These are phyloP conservation scores for Cladosporium sp. DNA, from an alignment of 2,329 filamentous ascomycete genomes.

Conservation along the genomic window DNA sequence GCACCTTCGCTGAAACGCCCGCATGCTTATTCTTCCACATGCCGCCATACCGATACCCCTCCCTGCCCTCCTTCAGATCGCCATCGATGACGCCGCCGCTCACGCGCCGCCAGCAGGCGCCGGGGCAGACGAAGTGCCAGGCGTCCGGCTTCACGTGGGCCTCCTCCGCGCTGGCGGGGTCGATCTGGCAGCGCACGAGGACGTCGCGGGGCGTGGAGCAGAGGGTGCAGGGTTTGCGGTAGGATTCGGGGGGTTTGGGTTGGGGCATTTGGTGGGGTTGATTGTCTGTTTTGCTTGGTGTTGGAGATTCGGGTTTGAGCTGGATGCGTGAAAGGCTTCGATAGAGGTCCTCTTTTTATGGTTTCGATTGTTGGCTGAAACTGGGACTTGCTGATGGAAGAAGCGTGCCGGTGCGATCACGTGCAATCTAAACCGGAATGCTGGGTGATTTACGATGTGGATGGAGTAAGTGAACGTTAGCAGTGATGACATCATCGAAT, in stretches of 20 bases:
- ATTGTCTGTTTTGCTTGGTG: neutral
- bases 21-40: slow-evolving; percentile 31
- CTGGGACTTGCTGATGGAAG: no score
- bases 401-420: no score
- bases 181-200: slow-evolving; percentile 40
- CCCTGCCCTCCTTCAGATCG: slow-evolving; percentile 26
- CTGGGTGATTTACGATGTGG: no score
- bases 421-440: no score
- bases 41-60: slow-evolving; percentile 32
- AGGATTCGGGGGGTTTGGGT: slow-evolving; percentile 3
- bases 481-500: no score
- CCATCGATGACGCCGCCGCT: slow-evolving; percentile 41
- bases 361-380: neutral
- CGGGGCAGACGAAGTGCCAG: slow-evolving; percentile 42
- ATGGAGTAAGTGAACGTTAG: no score
- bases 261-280: neutral
- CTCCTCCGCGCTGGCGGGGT: slow-evolving; percentile 21
- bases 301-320: neutral
- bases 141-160: slow-evolving; percentile 12
- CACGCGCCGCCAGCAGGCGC: slow-evolving; percentile 38
- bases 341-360: neutral
- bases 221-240: slow-evolving; percentile 37
- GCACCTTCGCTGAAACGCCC: slow-evolving; percentile 11
- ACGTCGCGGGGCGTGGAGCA: slow-evolving; percentile 34
- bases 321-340: neutral